Conservation (phyloP, 345 rosid genomes). For the Sonneratia caseolaris region DNA sequence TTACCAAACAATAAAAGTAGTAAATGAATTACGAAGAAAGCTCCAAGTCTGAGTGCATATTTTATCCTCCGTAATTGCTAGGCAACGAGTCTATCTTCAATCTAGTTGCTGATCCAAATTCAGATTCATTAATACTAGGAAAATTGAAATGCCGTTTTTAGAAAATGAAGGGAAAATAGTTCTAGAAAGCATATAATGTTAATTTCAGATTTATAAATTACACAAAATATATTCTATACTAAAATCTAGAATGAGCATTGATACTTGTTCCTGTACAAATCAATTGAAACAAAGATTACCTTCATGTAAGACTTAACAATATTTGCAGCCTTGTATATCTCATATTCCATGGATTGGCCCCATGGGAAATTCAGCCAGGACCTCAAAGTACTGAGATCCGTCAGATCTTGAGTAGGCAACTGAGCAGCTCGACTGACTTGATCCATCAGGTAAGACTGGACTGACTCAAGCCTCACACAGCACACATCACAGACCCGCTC, state of each 20-base stretch:
- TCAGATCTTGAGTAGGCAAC: conserved; percentile 72
- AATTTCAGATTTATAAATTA: neutral
- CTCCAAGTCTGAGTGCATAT: neutral
- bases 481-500: conserved; percentile 93
- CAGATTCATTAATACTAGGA: neutral
- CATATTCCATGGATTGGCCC: conserved; percentile 89
- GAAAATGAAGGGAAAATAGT: neutral
- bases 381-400: conserved; percentile 93
- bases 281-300: conserved; percentile 18
- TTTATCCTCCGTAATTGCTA: neutral
- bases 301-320: conserved; percentile 59
- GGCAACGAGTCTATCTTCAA: neutral
- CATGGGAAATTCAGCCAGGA: conserved; percentile 98
- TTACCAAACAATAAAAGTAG: neutral
- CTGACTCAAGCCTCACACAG: conserved; percentile 70
- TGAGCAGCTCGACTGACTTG: conserved; percentile 92
- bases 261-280: neutral
- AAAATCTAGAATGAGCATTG: neutral
- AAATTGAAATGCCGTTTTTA: neutral
- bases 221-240: neutral
- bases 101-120: neutral
- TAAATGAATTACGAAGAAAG: neutral
- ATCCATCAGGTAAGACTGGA: conserved; percentile 85
- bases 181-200: neutral
- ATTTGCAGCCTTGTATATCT: conserved; percentile 89